phyloP scores from a whole-genome alignment of 257 asterid genomes.

The Solanum arcanum region DNA sequence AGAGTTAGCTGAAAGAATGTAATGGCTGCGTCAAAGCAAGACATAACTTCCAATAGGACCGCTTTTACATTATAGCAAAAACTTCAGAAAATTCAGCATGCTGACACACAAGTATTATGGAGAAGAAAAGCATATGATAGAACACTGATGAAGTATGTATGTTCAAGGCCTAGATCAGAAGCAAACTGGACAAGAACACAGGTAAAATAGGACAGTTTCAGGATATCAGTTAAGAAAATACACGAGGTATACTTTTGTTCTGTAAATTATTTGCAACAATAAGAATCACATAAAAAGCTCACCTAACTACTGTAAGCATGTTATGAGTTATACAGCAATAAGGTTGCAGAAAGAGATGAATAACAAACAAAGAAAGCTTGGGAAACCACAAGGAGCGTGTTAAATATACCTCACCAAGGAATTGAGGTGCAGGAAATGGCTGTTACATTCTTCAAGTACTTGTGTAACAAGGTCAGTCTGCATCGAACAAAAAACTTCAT shows the following conservation, averaged over 20 bases:
- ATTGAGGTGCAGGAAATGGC: constrained; percentile 54
- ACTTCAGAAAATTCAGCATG: not conserved
- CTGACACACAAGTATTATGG: not conserved
- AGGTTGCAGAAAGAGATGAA: not conserved
- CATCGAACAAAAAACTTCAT: not conserved
- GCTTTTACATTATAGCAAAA: not conserved
- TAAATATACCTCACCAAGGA: constrained; percentile 60
- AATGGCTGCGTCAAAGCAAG: not conserved
- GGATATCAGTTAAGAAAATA: not conserved
- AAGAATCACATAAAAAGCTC: not conserved
- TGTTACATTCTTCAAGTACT: constrained; percentile 77
- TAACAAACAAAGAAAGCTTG: not conserved
- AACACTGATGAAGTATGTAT: not conserved
- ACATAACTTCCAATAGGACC: not conserved
- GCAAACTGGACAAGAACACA: not conserved
- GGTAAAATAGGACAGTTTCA: not conserved
- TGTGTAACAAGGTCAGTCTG: constrained; percentile 73
- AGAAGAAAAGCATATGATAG: not conserved
- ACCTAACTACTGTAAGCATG: not conserved
- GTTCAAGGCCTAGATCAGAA: not conserved
- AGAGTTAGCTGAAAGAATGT: not conserved
- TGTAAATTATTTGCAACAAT: not conserved
- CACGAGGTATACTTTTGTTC: not conserved
- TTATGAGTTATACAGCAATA: not conserved
- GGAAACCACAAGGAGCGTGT: not conserved